Evolutionary conservation across 345 rosid genomes (phyloP).

Genomic region (Populus pruinosa): DNA sequence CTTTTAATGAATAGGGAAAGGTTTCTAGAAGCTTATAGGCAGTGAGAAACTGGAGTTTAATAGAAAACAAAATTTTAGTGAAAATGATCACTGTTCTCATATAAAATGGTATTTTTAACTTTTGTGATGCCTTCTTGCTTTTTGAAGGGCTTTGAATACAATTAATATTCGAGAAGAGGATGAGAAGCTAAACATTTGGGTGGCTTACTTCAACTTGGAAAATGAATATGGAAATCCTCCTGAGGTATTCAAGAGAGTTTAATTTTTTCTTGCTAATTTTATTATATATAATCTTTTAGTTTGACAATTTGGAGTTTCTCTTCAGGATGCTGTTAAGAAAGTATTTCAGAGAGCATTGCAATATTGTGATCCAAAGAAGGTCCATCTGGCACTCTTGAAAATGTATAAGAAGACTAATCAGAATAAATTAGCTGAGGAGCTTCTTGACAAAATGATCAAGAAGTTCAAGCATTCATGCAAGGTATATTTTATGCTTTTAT

Average conservation of each 20-base stretch:
- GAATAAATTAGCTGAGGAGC: slow-evolving; percentile 62
- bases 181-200: slow-evolving; percentile 94
- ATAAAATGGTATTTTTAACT: not conserved
- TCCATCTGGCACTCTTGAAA: slow-evolving; percentile 73
- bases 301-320: slow-evolving; percentile 2
- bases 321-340: slow-evolving; percentile 79
- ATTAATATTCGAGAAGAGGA: slow-evolving; percentile 85
- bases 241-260: slow-evolving; percentile 48
- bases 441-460: slow-evolving; percentile 69
- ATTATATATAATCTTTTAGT: not conserved
- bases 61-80: not conserved
- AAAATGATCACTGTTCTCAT: not conserved
- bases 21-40: not conserved
- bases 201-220: slow-evolving; percentile 94
- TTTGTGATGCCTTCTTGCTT: not conserved
- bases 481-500: slow-evolving; percentile 36
- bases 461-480: slow-evolving; percentile 94
- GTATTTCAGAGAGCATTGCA: slow-evolving; percentile 87
- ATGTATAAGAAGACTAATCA: slow-evolving; percentile 86
- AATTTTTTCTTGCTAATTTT: not conserved
- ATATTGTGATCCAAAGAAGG: slow-evolving; percentile 76
- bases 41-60: not conserved
- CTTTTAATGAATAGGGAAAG: not conserved
- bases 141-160: slow-evolving; percentile 80
- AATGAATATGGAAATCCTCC: slow-evolving; percentile 90